Percentiles rank a stretch among this genome's conserved stretches.
These are phyloP conservation scores for Colletotrichum australisinense DNA, from an alignment of 2,329 filamentous ascomycete genomes.

Conservation along the genomic window DNA sequence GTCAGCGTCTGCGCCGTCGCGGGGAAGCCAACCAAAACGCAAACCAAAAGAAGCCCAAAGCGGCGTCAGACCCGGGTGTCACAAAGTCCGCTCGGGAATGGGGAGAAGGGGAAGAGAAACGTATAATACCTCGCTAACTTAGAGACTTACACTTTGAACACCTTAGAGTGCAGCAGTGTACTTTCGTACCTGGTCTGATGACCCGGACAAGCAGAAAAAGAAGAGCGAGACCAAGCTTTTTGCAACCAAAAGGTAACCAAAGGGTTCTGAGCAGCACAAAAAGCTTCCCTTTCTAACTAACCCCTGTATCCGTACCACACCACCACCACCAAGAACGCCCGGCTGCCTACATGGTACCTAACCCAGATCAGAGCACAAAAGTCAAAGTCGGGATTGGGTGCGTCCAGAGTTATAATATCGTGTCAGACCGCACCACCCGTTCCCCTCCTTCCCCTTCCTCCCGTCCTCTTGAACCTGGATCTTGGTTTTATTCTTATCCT, in stretches of 20 bases:
- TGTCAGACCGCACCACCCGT: slow-evolving; percentile 1
- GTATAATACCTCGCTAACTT: no score
- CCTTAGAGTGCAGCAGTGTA: no score
- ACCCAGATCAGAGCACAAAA: not conserved
- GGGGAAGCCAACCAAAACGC: not conserved
- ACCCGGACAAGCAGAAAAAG: not conserved
- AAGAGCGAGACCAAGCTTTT: not conserved
- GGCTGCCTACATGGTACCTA: not conserved
- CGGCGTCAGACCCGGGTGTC: slow-evolving; percentile 1
- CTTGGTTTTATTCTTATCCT: not conserved
- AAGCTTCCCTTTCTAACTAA: not conserved
- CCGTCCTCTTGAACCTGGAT: not conserved
- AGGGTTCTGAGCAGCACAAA: not conserved
- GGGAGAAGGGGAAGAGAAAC: no score
- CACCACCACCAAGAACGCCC: not conserved
- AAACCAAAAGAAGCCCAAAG: not conserved
- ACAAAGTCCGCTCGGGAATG: not conserved
- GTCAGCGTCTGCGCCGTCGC: not conserved
- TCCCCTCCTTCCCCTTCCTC: no score
- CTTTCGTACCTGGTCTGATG: not conserved
- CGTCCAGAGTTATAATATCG: slow-evolving; percentile 7
- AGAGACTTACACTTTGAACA: no score
- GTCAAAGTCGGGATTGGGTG: no score
- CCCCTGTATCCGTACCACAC: not conserved
- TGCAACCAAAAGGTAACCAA: not conserved